These are phyloP conservation scores for Pythium sp. DNA, from an alignment of 352 stramenopile species.

Conservation along the genomic window DNA sequence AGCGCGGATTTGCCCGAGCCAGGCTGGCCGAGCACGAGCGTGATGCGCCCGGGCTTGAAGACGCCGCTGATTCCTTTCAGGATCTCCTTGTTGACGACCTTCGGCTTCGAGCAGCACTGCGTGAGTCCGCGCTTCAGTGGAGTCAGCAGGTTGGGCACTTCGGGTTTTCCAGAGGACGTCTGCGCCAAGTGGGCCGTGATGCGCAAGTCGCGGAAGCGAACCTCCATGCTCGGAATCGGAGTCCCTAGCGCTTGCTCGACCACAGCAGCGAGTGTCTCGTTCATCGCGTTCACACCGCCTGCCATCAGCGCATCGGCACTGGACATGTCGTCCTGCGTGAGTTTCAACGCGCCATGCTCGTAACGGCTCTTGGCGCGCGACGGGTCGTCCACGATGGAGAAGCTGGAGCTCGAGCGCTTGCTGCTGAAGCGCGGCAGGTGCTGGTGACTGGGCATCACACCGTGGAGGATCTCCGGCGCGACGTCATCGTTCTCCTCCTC, in stretches of 20 bases:
- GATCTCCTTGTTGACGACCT: constrained; percentile 29
- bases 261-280: constrained; percentile 39
- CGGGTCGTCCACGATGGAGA: constrained; percentile 9
- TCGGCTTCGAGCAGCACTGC: constrained; percentile 16
- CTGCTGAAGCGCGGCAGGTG: constrained; percentile 35
- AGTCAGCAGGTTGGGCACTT: constrained; percentile 28
- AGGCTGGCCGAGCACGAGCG: constrained; percentile 24
- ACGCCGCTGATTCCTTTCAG: constrained; percentile 22
- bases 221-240: constrained; percentile 48
- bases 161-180: constrained; percentile 9
- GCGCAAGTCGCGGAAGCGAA: constrained; percentile 49
- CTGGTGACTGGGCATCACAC: constrained; percentile 8
- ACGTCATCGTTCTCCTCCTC: constrained; percentile 17
- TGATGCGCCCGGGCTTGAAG: constrained; percentile 23
- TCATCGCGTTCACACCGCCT: constrained; percentile 46
- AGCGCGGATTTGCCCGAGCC: constrained; percentile 44
- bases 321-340: constrained; percentile 30
- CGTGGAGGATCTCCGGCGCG: constrained; percentile 12
- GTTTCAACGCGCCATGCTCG: constrained; percentile 3
- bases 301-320: constrained; percentile 48
- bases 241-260: constrained; percentile 35
- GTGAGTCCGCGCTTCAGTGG: constrained; percentile 9
- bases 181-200: constrained; percentile 27
- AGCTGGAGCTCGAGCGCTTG: constrained; percentile 20
- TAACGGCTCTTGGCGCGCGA: constrained; percentile 8